phyloP scores from a whole-genome alignment of 83 land plant genomes.

The Thuja plicata region DNA sequence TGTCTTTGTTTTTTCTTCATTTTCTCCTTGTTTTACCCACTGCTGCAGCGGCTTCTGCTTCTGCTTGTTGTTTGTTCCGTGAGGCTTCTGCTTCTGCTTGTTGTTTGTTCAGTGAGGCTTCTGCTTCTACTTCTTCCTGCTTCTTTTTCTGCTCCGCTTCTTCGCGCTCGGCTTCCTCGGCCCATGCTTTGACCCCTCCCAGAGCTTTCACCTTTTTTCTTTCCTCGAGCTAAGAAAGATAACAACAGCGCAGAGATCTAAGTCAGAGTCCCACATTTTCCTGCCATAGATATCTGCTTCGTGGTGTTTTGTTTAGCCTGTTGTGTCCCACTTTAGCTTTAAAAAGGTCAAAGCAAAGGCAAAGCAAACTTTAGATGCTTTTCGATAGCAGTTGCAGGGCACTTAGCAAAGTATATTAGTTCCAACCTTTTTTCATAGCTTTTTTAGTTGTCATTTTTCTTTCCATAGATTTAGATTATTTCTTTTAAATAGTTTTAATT shows the following conservation, averaged over 20 bases:
- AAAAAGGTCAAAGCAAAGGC: no score
- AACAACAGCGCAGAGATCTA: not conserved
- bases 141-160: slow-evolving; percentile 16
- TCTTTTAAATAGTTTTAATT: no score
- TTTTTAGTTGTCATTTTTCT: no score
- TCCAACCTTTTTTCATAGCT: no score
- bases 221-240: not conserved
- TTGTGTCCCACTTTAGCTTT: not conserved
- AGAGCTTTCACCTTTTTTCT: slow-evolving; percentile 12
- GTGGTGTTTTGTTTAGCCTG: not conserved
- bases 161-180: slow-evolving; percentile 23
- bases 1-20: no score
- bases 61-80: not conserved
- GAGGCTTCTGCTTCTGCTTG: not conserved
- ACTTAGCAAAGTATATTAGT: no score
- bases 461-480: no score
- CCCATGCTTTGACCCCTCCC: slow-evolving; percentile 23
- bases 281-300: not conserved
- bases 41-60: not conserved
- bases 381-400: no score
- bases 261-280: not conserved
- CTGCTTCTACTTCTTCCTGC: not conserved
- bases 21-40: slow-evolving; percentile 13
- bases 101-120: no score
- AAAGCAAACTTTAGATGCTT: no score